phyloP scores from a whole-genome alignment of 192 early-diverging fungal species.

The Umbelopsis isabellina region DNA sequence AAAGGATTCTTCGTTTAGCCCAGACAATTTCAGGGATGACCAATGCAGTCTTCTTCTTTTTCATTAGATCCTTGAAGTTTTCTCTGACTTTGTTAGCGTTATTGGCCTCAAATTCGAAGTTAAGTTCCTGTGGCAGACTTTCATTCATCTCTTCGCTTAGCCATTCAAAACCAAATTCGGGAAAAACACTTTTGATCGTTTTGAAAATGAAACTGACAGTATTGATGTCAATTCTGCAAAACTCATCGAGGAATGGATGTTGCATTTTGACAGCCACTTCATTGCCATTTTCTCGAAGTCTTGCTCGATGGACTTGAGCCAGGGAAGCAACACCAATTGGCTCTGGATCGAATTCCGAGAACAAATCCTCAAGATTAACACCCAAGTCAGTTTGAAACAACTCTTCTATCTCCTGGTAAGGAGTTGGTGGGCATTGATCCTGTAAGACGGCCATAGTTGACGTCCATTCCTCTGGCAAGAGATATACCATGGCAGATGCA shows the following conservation, averaged over 20 bases:
- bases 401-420: conserved; percentile 68
- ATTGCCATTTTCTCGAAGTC: conserved; percentile 59
- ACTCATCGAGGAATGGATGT: conserved; percentile 80
- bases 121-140: conserved; percentile 84
- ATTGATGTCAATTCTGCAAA: conserved; percentile 80
- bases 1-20: conserved; percentile 75
- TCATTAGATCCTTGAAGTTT: conserved; percentile 57
- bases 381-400: conserved; percentile 76
- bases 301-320: conserved; percentile 90
- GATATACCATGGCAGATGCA: conserved; percentile 78
- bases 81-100: conserved; percentile 72
- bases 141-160: conserved; percentile 83
- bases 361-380: conserved; percentile 63
- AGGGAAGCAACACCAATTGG: conserved; percentile 94
- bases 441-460: conserved; percentile 80
- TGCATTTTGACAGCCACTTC: conserved; percentile 95
- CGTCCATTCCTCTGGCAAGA: conserved; percentile 92
- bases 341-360: conserved; percentile 75
- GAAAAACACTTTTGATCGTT: conserved; percentile 73
- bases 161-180: conserved; percentile 93
- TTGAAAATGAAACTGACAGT: conserved; percentile 66
- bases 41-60: conserved; percentile 48
- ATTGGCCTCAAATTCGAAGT: conserved; percentile 79
- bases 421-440: conserved; percentile 80
- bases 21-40: conserved; percentile 81